Evolutionary conservation across 768 basidiomycete genomes (phyloP).

Genomic region (Clitopilus passeckerianus): DNA sequence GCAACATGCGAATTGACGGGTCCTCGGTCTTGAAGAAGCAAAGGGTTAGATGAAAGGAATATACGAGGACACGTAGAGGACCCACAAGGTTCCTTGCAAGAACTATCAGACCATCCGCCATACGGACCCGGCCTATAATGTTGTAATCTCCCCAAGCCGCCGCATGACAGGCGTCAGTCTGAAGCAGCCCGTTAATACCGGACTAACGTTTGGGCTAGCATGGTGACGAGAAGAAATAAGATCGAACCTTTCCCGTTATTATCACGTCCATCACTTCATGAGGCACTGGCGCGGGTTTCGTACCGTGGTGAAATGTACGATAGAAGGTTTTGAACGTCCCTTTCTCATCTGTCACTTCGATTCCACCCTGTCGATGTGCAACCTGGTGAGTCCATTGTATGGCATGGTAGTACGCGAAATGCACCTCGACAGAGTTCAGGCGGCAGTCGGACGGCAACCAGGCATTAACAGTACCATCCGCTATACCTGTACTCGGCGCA

Average conservation of each 20-base stretch:
- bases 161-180: conserved; percentile 44
- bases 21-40: conserved; percentile 15
- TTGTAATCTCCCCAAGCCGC: conserved; percentile 54
- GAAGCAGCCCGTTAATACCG: conserved; percentile 5
- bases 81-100: conserved; percentile 49
- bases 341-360: conserved; percentile 28
- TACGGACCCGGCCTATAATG: conserved; percentile 52
- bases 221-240: not conserved
- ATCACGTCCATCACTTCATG: conserved; percentile 39
- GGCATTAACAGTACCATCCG: conserved; percentile 33
- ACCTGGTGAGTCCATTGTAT: conserved; percentile 41
- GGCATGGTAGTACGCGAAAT: conserved; percentile 27
- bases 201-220: not conserved
- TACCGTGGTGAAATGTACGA: conserved; percentile 23
- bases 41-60: not conserved
- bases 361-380: conserved; percentile 50
- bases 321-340: conserved; percentile 34
- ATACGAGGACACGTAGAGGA: conserved; percentile 1
- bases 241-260: conserved; percentile 45
- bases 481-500: conserved; percentile 27
- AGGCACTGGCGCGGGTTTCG: conserved; percentile 8
- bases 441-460: conserved; percentile 39
- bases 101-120: conserved; percentile 55
- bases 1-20: conserved; percentile 27
- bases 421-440: conserved; percentile 18